phyloP scores from a whole-genome alignment of 164 flowering plant species.

The Umbellularia californica region DNA sequence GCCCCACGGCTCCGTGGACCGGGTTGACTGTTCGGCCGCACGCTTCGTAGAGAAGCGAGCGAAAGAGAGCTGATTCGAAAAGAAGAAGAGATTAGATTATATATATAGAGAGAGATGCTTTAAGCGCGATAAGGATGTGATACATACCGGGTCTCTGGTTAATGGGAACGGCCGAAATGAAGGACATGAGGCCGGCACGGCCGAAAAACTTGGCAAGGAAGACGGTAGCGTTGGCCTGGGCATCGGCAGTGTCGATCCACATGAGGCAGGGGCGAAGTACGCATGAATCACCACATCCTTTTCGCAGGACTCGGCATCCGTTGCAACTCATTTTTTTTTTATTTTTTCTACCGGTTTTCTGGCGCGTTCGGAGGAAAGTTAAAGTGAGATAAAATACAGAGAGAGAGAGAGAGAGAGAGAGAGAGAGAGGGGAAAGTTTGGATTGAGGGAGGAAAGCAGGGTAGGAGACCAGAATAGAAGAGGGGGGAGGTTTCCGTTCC shows the following conservation, averaged over 20 bases:
- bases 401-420: no score
- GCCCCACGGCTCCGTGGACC: constrained; percentile 58
- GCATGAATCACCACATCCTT: constrained; percentile 74
- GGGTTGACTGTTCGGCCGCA: constrained; percentile 64
- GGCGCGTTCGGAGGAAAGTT: not conserved
- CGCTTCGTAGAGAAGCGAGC: constrained; percentile 44
- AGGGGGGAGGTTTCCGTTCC: not conserved
- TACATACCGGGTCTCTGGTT: constrained; percentile 50
- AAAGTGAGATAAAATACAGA: no score
- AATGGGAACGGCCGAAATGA: constrained; percentile 65
- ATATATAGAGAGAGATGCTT: no score
- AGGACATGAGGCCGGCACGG: constrained; percentile 76
- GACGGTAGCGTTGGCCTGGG: constrained; percentile 79
- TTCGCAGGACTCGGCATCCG: constrained; percentile 79
- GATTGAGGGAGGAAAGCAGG: no score
- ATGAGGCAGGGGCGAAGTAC: constrained; percentile 57
- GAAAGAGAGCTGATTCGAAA: not conserved
- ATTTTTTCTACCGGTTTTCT: not conserved
- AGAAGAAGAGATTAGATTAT: not conserved
- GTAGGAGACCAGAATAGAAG: not conserved
- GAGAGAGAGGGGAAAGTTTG: no score
- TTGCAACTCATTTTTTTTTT: constrained; percentile 77
- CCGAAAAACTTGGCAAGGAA: constrained; percentile 88
- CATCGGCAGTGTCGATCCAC: constrained; percentile 63
- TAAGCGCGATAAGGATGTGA: not conserved